A percentile compares a stretch with the other conserved stretches of the same genome.
phyloP scores from a whole-genome alignment of 129 eudicot genomes.

The Lonicera japonica region DNA sequence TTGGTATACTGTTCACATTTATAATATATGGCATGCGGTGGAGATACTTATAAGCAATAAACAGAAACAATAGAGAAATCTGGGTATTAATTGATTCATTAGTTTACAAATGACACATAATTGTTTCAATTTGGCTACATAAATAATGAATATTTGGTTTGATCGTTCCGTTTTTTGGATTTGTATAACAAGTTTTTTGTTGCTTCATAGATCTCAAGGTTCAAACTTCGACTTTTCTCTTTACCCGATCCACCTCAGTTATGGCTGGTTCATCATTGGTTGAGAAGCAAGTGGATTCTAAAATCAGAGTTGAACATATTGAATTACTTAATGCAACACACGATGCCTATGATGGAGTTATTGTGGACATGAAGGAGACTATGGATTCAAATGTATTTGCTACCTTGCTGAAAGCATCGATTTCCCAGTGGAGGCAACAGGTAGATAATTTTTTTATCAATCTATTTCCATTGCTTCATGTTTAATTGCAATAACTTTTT shows the following conservation, averaged over 20 bases:
- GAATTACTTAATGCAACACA: conserved; percentile 24
- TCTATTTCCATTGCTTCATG: not conserved
- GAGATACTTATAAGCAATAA: no score
- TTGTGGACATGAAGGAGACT: conserved; percentile 26
- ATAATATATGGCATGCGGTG: no score
- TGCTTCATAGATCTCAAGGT: conserved; percentile 7
- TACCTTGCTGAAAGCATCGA: conserved; percentile 39
- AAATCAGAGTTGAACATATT: conserved; percentile 17
- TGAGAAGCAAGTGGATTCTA: conserved; percentile 9
- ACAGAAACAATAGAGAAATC: no score
- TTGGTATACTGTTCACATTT: no score
- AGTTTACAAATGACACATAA: not conserved
- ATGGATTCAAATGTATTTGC: conserved; percentile 30
- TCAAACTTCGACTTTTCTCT: not conserved
- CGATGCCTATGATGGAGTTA: conserved; percentile 47
- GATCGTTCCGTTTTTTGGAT: not conserved
- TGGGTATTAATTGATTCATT: no score
- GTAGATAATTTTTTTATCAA: conserved; percentile 9
- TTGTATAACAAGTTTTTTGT: not conserved
- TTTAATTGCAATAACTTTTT: not conserved
- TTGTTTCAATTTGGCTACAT: not conserved
- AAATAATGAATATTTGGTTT: no score
- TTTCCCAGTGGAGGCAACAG: conserved; percentile 38
- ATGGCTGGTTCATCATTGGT: conserved; percentile 12
- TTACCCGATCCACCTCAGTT: conserved; percentile 11